Base-by-base conservation (phyloP, 2,329 filamentous ascomycete genomes). In the Alternaria dauci region DNA sequence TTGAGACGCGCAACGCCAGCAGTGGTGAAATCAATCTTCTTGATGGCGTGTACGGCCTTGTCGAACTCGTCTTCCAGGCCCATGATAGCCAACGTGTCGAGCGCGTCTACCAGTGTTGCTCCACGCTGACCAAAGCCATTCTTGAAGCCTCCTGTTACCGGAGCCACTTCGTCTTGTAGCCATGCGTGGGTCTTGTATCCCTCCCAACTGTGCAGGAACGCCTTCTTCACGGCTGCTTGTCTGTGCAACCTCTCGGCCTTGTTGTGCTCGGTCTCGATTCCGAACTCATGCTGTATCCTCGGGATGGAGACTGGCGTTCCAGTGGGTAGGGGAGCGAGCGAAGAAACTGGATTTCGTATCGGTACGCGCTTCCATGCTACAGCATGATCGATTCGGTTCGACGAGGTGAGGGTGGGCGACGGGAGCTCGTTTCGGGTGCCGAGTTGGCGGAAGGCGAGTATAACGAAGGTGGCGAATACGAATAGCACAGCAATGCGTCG, bases 21-120 rank as follows among this genome's bases (percentile, higher is more conserved):
- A 5, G 76, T 78, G 1, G 80, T 78, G 76, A 87, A 89, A 73
- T 89, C 84, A 62, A 89, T 80, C 11, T 80, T 80, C 41, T 81
- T 81, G 2, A 84, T 80, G 2, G 83, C 85, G 28, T 78, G 76
- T 2, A 84, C 82, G 5, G 87, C 86, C 20, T 82, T 73, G 51
- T 83, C 76, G 65, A 89, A 89, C 32, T 89, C 87, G 1, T 83
- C 78, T 32, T 81, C 76, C 42, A 89, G 74, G 7, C 77, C 86
- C 86, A 89, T 88, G 46, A 90, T 88, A 81, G 83, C 85, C 2
- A 89, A 81, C 0, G 87, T 88, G 61, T 89, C 87, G 52, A 89
- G 79, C 0, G 83, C 78, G 69, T 90, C 88, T 25, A 89, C 83
- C 51, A 89, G 73, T 0, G 87, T 88, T 3, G 86, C 87, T 0